Percentiles rank a stretch among this genome's conserved stretches.
These are phyloP conservation scores for Termitomyces bulborhizus DNA, from an alignment of 768 basidiomycete species.

Conservation along the genomic window DNA sequence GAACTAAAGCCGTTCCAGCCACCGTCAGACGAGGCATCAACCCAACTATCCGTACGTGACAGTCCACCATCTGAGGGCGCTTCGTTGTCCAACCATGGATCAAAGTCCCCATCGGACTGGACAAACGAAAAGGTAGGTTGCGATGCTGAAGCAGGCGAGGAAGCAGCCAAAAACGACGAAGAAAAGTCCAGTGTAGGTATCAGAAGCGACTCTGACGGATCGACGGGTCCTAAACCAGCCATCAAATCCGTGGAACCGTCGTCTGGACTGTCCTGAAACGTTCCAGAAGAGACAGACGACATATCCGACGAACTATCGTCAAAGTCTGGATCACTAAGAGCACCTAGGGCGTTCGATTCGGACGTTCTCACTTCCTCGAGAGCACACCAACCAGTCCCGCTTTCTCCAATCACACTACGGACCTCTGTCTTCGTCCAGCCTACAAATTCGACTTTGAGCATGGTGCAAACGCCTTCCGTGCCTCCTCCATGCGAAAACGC, in stretches of 20 bases:
- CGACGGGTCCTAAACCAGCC: constrained; percentile 23
- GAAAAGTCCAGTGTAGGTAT: constrained; percentile 77
- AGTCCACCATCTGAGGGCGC: constrained; percentile 14
- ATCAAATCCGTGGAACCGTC: constrained; percentile 11
- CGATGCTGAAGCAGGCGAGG: constrained; percentile 9
- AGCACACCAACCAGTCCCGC: constrained; percentile 69
- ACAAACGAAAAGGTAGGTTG: constrained; percentile 9
- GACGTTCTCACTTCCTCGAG: constrained; percentile 45
- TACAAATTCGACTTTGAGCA: constrained; percentile 62
- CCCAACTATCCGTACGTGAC: constrained; percentile 13
- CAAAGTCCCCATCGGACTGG: constrained; percentile 20
- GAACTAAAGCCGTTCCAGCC: constrained; percentile 39
- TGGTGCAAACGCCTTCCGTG: constrained; percentile 50
- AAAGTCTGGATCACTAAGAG: constrained; percentile 20
- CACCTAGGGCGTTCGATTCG: constrained; percentile 17
- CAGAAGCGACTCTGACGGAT: constrained; percentile 63
- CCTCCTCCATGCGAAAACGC: constrained; percentile 45
- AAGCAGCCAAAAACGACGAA: constrained; percentile 30
- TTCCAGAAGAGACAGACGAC: constrained; percentile 23
- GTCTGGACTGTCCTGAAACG: constrained; percentile 10
- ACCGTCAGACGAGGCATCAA: constrained; percentile 24
- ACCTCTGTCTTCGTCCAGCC: constrained; percentile 72
- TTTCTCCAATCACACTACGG: constrained; percentile 62
- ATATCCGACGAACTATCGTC: constrained; percentile 24
- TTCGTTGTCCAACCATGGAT: constrained; percentile 25